phyloP scores from a whole-genome alignment of 2,329 filamentous ascomycete species.

The Colletotrichum chrysophilum region DNA sequence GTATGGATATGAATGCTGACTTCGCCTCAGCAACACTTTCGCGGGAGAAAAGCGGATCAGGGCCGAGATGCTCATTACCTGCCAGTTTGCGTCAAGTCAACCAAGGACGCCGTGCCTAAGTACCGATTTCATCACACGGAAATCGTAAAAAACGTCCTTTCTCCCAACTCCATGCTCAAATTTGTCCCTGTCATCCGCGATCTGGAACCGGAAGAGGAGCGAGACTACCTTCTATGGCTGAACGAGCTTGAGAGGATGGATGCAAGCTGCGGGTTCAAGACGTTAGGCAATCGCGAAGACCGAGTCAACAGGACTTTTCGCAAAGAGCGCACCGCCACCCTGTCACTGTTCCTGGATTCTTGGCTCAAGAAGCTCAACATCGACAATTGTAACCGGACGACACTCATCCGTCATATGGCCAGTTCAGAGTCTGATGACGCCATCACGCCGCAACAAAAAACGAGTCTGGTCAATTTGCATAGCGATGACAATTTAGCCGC shows the following conservation, averaged over 20 bases:
- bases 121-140: conserved; percentile 67
- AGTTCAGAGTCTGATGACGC: conserved; percentile 50
- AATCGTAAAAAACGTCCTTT: conserved; percentile 63
- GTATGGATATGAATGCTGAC: neutral
- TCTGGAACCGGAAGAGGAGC: conserved; percentile 60
- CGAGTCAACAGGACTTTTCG: conserved; percentile 54
- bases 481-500: conserved; percentile 41
- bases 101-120: conserved; percentile 57
- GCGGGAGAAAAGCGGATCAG: conserved; percentile 47
- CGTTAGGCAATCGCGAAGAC: conserved; percentile 52
- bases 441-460: conserved; percentile 61
- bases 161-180: conserved; percentile 64
- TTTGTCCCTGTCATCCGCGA: conserved; percentile 66
- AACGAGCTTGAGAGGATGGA: conserved; percentile 64
- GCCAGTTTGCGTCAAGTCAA: conserved; percentile 53
- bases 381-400: conserved; percentile 56
- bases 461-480: conserved; percentile 53
- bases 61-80: conserved; percentile 42
- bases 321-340: conserved; percentile 55
- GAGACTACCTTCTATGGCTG: conserved; percentile 60
- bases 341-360: conserved; percentile 58
- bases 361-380: conserved; percentile 58
- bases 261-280: conserved; percentile 61
- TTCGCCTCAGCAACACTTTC: conserved; percentile 44
- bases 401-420: conserved; percentile 59